These are phyloP conservation scores for Fusarium piperis DNA, from an alignment of 2,329 filamentous ascomycete species.

Conservation along the genomic window DNA sequence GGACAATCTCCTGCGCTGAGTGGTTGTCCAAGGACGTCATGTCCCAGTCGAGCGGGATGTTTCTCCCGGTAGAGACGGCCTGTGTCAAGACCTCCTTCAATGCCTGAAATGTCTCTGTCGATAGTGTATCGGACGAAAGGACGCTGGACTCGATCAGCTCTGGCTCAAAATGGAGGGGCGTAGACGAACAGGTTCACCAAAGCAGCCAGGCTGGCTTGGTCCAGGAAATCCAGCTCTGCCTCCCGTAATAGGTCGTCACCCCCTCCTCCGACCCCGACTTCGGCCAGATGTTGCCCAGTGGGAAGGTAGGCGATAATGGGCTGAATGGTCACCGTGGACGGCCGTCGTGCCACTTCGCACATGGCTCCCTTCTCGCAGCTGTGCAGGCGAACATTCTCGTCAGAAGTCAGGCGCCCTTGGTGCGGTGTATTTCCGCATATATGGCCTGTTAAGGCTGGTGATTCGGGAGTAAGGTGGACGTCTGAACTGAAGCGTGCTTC, in stretches of 20 bases:
- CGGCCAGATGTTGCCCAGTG: conserved; percentile 71
- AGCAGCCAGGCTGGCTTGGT: conserved; percentile 62
- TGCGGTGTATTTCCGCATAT: conserved; percentile 76
- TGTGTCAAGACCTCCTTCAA: conserved; percentile 27
- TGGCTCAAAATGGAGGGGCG: fast-evolving
- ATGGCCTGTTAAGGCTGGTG: conserved; percentile 76
- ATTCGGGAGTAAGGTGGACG: conserved; percentile 64
- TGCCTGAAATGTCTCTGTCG: conserved; percentile 2
- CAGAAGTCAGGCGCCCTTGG: conserved; percentile 75
- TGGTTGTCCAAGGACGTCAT: conserved; percentile 21
- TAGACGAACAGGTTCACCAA: conserved; percentile 53
- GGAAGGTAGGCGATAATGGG: conserved; percentile 76
- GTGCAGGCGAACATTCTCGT: conserved; percentile 74
- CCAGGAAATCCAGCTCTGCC: conserved; percentile 70
- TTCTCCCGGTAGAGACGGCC: conserved; percentile 36
- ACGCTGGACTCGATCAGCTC: conserved; percentile 31
- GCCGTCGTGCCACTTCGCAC: conserved; percentile 60
- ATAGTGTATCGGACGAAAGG: conserved; percentile 9
- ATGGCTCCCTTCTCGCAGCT: conserved; percentile 82
- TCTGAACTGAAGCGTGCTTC: conserved; percentile 52
- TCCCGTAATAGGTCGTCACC: conserved; percentile 76
- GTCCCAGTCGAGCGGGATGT: conserved; percentile 40
- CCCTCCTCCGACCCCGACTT: conserved; percentile 80
- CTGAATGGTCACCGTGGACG: conserved; percentile 75
- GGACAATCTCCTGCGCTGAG: conserved; percentile 18